Conservation (phyloP, 768 basidiomycete species). For the Lactarius psammicola region DNA sequence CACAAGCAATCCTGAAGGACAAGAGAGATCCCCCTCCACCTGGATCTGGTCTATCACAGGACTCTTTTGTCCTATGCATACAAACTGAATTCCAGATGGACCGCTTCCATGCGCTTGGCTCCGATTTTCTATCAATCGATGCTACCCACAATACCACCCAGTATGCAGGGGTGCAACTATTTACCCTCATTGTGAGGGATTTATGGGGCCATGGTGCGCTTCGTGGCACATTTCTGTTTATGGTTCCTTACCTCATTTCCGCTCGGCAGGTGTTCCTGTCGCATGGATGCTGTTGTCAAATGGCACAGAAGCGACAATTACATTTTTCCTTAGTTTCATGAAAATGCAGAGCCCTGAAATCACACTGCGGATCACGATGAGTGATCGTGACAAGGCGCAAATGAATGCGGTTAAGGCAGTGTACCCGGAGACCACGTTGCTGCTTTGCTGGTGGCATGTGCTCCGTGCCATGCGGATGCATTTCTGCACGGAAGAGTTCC, state of each 20-base stretch:
- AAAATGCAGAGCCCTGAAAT: not conserved
- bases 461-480: constrained; percentile 3
- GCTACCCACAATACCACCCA: too few relatives aligned
- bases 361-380: not conserved
- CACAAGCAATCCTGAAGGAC: not conserved
- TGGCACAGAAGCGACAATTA: not conserved
- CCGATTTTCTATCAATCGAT: not conserved
- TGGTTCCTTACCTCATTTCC: not conserved
- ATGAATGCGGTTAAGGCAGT: not conserved
- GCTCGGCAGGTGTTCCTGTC: constrained; percentile 5
- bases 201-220: constrained; percentile 12
- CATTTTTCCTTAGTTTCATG: not conserved
- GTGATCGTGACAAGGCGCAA: constrained; percentile 3
- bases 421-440: not conserved
- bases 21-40: not conserved
- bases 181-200: not conserved
- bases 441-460: constrained; percentile 15
- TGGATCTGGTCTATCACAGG: not conserved
- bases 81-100: constrained; percentile 1
- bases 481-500: not conserved
- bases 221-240: too few relatives aligned
- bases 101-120: not conserved
- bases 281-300: not conserved
- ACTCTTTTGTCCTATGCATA: constrained; percentile 5
- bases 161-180: too few relatives aligned